Base-by-base conservation (phyloP, 129 eudicot genomes). In the Tanacetum coccineum region DNA sequence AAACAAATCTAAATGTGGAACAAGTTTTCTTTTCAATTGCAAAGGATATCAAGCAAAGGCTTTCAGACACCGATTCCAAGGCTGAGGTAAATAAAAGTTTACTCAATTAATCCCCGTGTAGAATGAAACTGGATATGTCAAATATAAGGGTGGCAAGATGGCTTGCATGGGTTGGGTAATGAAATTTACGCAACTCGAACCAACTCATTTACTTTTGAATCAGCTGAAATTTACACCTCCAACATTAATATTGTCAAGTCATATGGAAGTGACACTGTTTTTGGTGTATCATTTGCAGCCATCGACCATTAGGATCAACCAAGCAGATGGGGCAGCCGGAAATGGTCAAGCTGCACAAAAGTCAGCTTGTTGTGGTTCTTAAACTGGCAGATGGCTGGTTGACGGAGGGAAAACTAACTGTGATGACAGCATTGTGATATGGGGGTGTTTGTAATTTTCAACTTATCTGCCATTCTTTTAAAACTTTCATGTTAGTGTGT, bases 1-100 rank as follows among this genome's bases (percentile, higher is more conserved):
- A 83, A 78, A 80, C 80, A 9, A 80, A 83, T 73, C 70, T 80
- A 22, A 80, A 69, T 17, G 85, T 77, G 74, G 85, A 77, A 46
- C 70, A 74, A 81, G 79, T 80, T 51, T 80, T 80, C 85, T 77
- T 84, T 77, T 77, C 81, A 19, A 80, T 80, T 36, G 83, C 81
- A 11, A 74, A 83, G 76, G 83, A 80, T 75, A 84, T 80, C 58
- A 80, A 77, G 83, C 85, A 80, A 74, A 78, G 89, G 83, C 85
- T 84, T 70, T 83, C 89, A 4, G 89, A 84, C 68, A 76, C 89
- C 8, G 89, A 84, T 50, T 58, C 89, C 18, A 84, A 70, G 81
- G 81, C 78, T 18, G 85, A 70, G 83, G 85, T 84, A 77, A 51
- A 30, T 40, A 42, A 70, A 42, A 47, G 40, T 17, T 25, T 3